Evolutionary conservation across 2,329 filamentous ascomycete species (phyloP).

Genomic region (Aureobasidium sp.): DNA sequence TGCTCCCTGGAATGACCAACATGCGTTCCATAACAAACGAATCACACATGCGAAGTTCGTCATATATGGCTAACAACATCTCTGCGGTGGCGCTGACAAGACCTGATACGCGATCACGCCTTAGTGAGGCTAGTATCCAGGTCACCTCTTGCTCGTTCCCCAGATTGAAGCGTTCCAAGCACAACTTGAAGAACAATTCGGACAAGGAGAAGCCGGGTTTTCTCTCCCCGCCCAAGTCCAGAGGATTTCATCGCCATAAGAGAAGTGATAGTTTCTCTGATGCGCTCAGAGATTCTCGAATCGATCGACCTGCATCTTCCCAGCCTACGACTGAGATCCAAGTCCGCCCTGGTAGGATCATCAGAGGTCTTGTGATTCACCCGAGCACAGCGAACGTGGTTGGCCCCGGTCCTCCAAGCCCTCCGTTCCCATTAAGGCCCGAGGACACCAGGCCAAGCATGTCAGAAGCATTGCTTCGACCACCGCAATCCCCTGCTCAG

Average conservation of each 20-base stretch:
- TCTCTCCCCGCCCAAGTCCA: not conserved
- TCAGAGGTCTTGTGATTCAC: constrained; percentile 77
- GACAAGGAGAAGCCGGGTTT: not conserved
- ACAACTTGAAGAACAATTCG: not conserved
- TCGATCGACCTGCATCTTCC: constrained; percentile 42
- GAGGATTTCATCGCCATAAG: constrained; percentile 56
- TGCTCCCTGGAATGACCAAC: not conserved
- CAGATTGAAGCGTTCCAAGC: constrained; percentile 29
- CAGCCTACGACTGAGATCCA: constrained; percentile 18
- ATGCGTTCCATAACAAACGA: constrained; percentile 3
- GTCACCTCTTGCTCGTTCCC: constrained; percentile 55
- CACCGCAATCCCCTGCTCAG: not conserved
- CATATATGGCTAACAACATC: not conserved
- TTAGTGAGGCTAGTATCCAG: constrained; percentile 47
- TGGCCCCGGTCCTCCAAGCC: constrained; percentile 41
- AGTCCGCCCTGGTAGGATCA: constrained; percentile 61
- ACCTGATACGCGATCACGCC: constrained; percentile 25
- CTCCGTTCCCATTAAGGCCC: constrained; percentile 22
- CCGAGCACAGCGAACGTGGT: constrained; percentile 78
- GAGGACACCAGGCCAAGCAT: constrained; percentile 2
- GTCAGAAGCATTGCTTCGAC: not conserved
- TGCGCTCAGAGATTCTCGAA: constrained; percentile 64
- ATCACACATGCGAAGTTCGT: constrained; percentile 6
- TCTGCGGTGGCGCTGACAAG: constrained; percentile 1
- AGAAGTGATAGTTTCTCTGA: constrained; percentile 84